Conservation (phyloP, 495 filamentous ascomycete species). For the Cladorrhinum samala region DNA sequence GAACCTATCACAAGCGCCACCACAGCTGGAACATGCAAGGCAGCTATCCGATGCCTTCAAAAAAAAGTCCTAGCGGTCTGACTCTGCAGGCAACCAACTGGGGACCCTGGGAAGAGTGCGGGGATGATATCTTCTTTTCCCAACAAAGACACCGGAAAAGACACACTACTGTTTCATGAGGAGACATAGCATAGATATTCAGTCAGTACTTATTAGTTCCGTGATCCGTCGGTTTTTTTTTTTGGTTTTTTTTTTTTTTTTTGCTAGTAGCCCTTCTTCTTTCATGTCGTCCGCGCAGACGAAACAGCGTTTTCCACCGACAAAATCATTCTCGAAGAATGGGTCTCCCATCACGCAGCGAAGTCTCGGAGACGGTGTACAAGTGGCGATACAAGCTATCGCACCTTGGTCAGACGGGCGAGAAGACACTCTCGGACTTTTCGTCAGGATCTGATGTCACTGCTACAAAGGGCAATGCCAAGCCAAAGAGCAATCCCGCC, state of each 20-base stretch:
- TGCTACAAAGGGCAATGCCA: not conserved
- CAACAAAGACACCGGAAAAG: too few species aligned
- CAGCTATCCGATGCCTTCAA: not conserved
- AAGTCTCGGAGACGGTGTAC: constrained; percentile 19
- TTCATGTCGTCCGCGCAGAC: not conserved
- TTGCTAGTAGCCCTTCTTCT: too few species aligned
- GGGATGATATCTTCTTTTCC: too few species aligned
- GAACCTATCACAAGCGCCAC: not conserved
- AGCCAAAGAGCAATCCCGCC: not conserved
- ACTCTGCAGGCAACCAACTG: not conserved
- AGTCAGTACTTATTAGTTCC: too few species aligned
- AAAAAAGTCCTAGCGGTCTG: not conserved
- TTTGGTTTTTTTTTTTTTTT: too few species aligned
- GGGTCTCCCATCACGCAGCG: constrained; percentile 4
- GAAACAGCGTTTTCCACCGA: not conserved
- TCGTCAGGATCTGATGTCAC: constrained; percentile 9
- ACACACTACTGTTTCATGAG: too few species aligned
- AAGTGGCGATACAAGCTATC: constrained; percentile 25
- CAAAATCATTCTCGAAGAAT: not conserved
- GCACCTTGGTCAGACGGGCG: constrained; percentile 16
- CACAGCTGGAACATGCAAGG: not conserved
- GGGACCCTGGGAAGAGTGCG: not conserved
- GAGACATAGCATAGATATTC: too few species aligned
- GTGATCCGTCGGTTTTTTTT: too few species aligned
- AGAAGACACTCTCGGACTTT: constrained; percentile 24